Evolutionary conservation across 2,329 filamentous ascomycete species (phyloP).

Genomic region (Scedosporium aurantiacum): DNA sequence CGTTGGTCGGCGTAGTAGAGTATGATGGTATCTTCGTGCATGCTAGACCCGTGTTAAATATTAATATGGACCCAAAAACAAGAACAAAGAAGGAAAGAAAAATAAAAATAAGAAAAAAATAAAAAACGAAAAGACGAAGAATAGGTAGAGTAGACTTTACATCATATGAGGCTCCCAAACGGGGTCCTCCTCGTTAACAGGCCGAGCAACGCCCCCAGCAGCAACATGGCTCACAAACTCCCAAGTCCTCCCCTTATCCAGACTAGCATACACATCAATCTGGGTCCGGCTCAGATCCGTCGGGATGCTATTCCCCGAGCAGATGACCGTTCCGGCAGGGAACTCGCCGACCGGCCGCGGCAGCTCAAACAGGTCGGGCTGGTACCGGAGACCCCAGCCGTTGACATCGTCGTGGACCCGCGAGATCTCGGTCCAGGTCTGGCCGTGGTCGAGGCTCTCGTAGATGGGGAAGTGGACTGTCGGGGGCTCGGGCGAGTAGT

Average conservation of each 20-base stretch:
- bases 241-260: slow-evolving; percentile 52
- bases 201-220: slow-evolving; percentile 47
- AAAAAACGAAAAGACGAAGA: too few species aligned
- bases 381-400: slow-evolving; percentile 55
- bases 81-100: too few species aligned
- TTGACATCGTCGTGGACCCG: slow-evolving; percentile 53
- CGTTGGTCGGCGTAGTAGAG: slow-evolving; percentile 64
- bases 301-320: slow-evolving; percentile 49
- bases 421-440: slow-evolving; percentile 53
- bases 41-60: slow-evolving; percentile 18
- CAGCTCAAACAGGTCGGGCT: slow-evolving; percentile 57
- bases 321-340: slow-evolving; percentile 50
- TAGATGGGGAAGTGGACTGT: slow-evolving; percentile 44
- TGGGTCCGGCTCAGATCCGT: slow-evolving; percentile 50
- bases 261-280: slow-evolving; percentile 58
- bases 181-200: slow-evolving; percentile 54
- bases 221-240: slow-evolving; percentile 57
- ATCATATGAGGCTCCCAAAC: slow-evolving; percentile 65
- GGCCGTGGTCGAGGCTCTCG: slow-evolving; percentile 39
- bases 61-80: not conserved
- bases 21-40: slow-evolving; percentile 47
- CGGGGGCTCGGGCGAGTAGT: slow-evolving; percentile 45
- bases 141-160: slow-evolving; percentile 14
- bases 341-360: slow-evolving; percentile 45
- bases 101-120: too few species aligned